Evolutionary conservation across 2,329 filamentous ascomycete genomes (phyloP).

Genomic region (Fusarium sp.): DNA sequence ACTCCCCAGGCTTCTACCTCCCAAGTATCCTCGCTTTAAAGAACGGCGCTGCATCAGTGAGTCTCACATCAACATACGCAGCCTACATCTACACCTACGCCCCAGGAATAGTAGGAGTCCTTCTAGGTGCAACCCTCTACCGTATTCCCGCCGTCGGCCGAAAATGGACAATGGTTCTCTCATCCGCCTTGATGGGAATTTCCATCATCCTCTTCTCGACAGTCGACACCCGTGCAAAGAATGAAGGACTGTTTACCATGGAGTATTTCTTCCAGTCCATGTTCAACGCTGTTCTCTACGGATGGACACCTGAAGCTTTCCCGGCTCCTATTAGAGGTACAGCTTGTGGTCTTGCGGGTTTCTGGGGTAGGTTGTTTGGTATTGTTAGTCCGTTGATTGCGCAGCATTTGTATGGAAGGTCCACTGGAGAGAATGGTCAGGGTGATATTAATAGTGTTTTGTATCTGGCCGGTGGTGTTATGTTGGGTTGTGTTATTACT

Average conservation of each 20-base stretch:
- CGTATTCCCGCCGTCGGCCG: constrained; percentile 53
- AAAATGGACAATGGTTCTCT: constrained; percentile 58
- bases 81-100: constrained; percentile 66
- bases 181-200: constrained; percentile 56
- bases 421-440: constrained; percentile 40
- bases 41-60: constrained; percentile 57
- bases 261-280: constrained; percentile 60
- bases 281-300: constrained; percentile 53
- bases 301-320: constrained; percentile 67
- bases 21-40: constrained; percentile 64
- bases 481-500: constrained; percentile 62
- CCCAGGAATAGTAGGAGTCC: constrained; percentile 62
- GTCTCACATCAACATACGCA: constrained; percentile 60
- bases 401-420: constrained; percentile 54
- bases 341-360: constrained; percentile 66
- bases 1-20: constrained; percentile 52
- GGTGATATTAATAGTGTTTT: constrained; percentile 61
- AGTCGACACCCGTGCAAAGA: constrained; percentile 52
- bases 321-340: constrained; percentile 65
- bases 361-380: constrained; percentile 68
- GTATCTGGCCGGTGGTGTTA: constrained; percentile 67
- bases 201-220: constrained; percentile 60
- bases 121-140: constrained; percentile 57
- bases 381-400: constrained; percentile 68
- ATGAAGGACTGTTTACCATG: constrained; percentile 54